Evolutionary conservation across 2,329 filamentous ascomycete species (phyloP), one percentile per base, ranked within the genome.

Genomic region (Neonectria punicea): DNA sequence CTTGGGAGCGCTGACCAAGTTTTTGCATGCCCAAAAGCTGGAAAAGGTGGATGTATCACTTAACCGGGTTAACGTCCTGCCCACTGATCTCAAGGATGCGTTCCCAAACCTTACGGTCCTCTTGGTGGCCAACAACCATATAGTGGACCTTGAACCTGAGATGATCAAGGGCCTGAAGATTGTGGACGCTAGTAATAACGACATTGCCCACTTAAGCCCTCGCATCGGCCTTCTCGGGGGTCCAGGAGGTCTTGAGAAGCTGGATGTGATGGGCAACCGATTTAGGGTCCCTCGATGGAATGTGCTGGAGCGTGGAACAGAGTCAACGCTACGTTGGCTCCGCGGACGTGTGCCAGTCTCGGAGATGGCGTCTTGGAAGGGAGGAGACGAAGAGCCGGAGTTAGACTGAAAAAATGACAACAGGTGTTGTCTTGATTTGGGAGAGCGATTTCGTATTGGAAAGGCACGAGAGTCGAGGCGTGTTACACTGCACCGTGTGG

Each of bases 271-370:
- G 30, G 94, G 94, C 0, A 98, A 98, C 77, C 86, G 90, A 34
- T 98, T 98, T 80, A 86, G 93, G 34, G 93, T 98, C 34, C 95
- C 95, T 0, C 89, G 92, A 61, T 94, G 92, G 82, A 92, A 92
- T 67, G 87, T 97, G 7, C 81, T 98, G 53, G 92, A 95, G 65
- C 92, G 93, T 67, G 95, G 95, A 1, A 98, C 94, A 0, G 93
- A 97, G 72, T 91, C 93, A 2, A 90, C 93, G 0, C 81, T 98
- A 70, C 85, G 89, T 54, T 97, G 93, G 92, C 79, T 98, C 55
- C 87, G 92, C 65, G 92, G 93, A 30, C 87, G 91, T 60, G 91
- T 97, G 39, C 90, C 92, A 0, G 82, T 85, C 1, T 85, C 83
- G 0, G 87, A 89, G 72, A 87, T 85, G 85, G 83, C 78, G 0